Percentiles rank a stretch among this genome's conserved stretches.
Evolutionary conservation across 106 monocot genomes (phyloP).

Genomic region (Narthecium ossifragum): DNA sequence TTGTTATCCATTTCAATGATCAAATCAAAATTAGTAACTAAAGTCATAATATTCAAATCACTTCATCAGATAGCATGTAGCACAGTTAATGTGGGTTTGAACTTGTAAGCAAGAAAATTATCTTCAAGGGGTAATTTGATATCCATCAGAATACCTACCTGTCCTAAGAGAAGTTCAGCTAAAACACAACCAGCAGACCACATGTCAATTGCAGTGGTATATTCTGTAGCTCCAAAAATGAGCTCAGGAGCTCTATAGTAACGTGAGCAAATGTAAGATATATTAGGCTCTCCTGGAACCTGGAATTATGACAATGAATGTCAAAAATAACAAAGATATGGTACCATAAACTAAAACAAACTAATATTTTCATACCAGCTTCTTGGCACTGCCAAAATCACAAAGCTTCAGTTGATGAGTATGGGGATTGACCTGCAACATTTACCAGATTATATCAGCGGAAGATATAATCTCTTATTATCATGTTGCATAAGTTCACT

Average conservation of each 20-base stretch:
- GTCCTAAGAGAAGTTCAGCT: slow-evolving; percentile 46
- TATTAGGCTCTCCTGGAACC: slow-evolving; percentile 49
- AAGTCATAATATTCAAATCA: too few relatives aligned
- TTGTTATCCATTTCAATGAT: too few relatives aligned
- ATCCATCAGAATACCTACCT: slow-evolving; percentile 17
- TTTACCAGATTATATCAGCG: neutral
- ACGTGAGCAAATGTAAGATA: slow-evolving; percentile 62
- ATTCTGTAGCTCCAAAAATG: slow-evolving; percentile 67
- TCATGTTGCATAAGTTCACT: too few relatives aligned
- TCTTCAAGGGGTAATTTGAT: neutral
- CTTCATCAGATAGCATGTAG: too few relatives aligned
- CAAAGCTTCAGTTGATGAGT: slow-evolving; percentile 75
- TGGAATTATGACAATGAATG: slow-evolving; percentile 5
- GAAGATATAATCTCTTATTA: too few relatives aligned
- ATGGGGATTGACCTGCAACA: slow-evolving; percentile 53
- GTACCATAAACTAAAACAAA: neutral
- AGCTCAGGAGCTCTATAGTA: slow-evolving; percentile 69
- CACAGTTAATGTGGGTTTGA: too few relatives aligned
- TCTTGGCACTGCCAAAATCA: slow-evolving; percentile 78
- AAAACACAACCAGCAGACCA: slow-evolving; percentile 69
- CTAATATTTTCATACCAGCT: slow-evolving; percentile 30
- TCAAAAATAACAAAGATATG: neutral
- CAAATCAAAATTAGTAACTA: too few relatives aligned
- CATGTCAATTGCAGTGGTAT: slow-evolving; percentile 58
- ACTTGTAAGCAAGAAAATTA: too few relatives aligned